These are phyloP conservation scores for Leavenworthia alabamica DNA, from an alignment of 345 rosid genomes.

Conservation along the genomic window DNA sequence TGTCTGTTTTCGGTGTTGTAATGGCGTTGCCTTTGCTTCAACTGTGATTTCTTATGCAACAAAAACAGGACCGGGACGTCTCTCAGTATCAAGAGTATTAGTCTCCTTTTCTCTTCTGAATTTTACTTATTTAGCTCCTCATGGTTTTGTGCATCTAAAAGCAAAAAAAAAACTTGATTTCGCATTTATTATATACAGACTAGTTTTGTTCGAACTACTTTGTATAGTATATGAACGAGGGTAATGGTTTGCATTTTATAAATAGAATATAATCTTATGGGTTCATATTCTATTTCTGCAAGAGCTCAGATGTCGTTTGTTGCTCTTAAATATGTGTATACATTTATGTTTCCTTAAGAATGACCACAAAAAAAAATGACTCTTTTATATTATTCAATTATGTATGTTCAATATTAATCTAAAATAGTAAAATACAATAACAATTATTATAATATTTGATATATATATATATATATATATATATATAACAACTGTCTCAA, in stretches of 20 bases:
- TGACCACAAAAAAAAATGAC: too few relatives aligned
- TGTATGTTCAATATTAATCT: too few relatives aligned
- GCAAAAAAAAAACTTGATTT: not conserved
- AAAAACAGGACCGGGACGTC: too few relatives aligned
- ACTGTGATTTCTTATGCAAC: slow-evolving; percentile 45
- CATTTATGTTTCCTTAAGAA: too few relatives aligned
- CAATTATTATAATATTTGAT: not conserved
- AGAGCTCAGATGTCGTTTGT: not conserved
- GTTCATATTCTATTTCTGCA: not conserved
- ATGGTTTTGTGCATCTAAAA: slow-evolving; percentile 19
- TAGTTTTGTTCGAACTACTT: slow-evolving; percentile 22
- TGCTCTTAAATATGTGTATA: too few relatives aligned
- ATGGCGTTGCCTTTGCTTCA: slow-evolving; percentile 98
- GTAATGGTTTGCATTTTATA: slow-evolving; percentile 19
- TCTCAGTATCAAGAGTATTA: too few relatives aligned
- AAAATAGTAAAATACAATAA: too few relatives aligned
- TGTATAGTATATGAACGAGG: slow-evolving; percentile 21
- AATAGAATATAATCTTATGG: not conserved
- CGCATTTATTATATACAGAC: slow-evolving; percentile 1
- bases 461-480: not conserved
- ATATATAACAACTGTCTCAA: not conserved
- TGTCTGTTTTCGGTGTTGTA: slow-evolving; percentile 81
- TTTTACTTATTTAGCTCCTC: not conserved
- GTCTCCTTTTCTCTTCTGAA: slow-evolving; percentile 22
- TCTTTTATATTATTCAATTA: too few relatives aligned